These are phyloP conservation scores for Fusarium sp. DNA, from an alignment of 2,329 filamentous ascomycete genomes.

Conservation along the genomic window DNA sequence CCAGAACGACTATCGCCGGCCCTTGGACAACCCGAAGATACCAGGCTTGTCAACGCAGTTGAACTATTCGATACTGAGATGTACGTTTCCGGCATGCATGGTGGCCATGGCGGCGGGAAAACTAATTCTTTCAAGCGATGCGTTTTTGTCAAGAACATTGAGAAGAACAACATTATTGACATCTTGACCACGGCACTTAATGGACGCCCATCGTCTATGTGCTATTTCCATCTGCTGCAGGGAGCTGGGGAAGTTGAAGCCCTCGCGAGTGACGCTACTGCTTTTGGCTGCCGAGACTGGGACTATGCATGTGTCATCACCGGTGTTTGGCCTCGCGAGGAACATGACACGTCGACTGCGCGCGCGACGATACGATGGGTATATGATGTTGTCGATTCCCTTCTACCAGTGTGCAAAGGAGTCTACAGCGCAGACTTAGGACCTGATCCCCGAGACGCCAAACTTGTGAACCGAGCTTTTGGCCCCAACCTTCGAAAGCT, in stretches of 20 bases:
- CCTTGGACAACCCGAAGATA: slow-evolving; percentile 50
- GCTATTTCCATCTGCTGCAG: slow-evolving; percentile 72
- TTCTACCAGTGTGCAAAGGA: slow-evolving; percentile 64
- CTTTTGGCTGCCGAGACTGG: slow-evolving; percentile 73
- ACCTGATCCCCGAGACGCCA: slow-evolving; percentile 67
- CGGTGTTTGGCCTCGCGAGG: slow-evolving; percentile 67
- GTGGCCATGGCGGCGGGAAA: slow-evolving; percentile 67
- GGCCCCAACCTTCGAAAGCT: slow-evolving; percentile 64
- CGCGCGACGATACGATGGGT: slow-evolving; percentile 63
- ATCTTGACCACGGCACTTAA: slow-evolving; percentile 59
- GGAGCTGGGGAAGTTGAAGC: slow-evolving; percentile 65
- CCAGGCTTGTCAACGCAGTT: slow-evolving; percentile 57
- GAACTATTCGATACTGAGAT: slow-evolving; percentile 68
- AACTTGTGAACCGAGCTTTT: slow-evolving; percentile 65
- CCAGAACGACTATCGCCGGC: slow-evolving; percentile 29
- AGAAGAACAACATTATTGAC: slow-evolving; percentile 46
- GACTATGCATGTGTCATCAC: slow-evolving; percentile 72
- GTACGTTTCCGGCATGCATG: slow-evolving; percentile 70
- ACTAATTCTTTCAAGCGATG: slow-evolving; percentile 74
- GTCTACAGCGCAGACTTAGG: slow-evolving; percentile 71
- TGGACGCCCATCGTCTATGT: slow-evolving; percentile 62
- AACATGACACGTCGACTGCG: slow-evolving; percentile 58
- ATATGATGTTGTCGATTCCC: slow-evolving; percentile 58
- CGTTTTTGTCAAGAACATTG: slow-evolving; percentile 66
- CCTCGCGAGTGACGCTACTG: slow-evolving; percentile 57